Evolutionary conservation across 441 rosid species (phyloP), one percentile per base, ranked within the genome.

Genomic region (Biscutella laevigata): DNA sequence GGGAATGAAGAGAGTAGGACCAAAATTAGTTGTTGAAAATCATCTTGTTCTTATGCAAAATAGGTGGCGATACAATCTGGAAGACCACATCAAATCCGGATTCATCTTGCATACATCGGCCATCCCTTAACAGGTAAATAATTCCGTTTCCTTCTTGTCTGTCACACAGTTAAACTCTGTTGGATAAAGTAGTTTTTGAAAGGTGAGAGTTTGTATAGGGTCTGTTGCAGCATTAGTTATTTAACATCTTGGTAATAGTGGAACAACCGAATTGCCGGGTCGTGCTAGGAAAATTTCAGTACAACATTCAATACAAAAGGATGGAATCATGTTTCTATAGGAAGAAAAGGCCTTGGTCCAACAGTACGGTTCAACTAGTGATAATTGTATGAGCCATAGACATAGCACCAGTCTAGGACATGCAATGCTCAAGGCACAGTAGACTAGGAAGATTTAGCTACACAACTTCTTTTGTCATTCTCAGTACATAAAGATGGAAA

Each of bases 31-130:
- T 15, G 57, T 44, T 44, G 16, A 34, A 15, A 50, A 4, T 29
- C 38, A 44, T 26, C 56, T 20, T 29, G 44, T 37, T 37, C 12
- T 35, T 4, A 22, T 44, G 37, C 13, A 39, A 58, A 50, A 70
- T 75, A 87, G 96, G 95, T 85, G 24, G 83, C 81, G 72, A 91
- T 85, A 60, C 88, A 88, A 48, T 80, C 96, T 8, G 96, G 98
- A 55, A 71, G 95, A 14, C 94, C 98, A 34, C 98, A 82, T 69
- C 98, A 91, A 69, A 91, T 91, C 48, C 81, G 96, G 24, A 88
- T 85, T 66, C 98, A 85, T 76, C 94, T 91, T 68, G 76, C 96
- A 38, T 91, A 73, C 62, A 67, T 80, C 2, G 98, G 98, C 53
- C 87, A 87, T 75, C 85, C 95, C 47, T 75, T 87, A 66, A 47